These are phyloP conservation scores for Phialophora chinensis DNA, from an alignment of 2,329 filamentous ascomycete genomes.

Conservation along the genomic window DNA sequence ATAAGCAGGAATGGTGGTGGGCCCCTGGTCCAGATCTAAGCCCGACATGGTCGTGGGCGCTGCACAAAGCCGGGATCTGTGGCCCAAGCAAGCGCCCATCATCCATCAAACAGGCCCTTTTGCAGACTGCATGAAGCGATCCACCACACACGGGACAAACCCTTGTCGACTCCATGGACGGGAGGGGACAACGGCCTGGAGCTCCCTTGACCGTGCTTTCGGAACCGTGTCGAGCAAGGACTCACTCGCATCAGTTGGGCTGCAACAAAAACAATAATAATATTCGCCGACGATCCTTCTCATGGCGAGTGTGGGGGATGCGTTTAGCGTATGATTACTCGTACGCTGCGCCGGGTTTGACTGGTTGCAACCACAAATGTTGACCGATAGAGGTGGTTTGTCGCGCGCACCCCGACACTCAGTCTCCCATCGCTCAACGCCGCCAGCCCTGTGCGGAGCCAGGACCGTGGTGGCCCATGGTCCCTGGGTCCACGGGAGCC, in stretches of 20 bases:
- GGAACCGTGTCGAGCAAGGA: neutral
- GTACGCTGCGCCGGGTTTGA: too few species aligned
- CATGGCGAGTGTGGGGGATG: neutral
- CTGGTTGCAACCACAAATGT: neutral
- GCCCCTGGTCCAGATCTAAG: neutral
- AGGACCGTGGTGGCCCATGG: neutral
- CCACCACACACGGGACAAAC: conserved; percentile 23
- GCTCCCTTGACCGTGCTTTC: conserved; percentile 21
- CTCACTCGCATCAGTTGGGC: neutral
- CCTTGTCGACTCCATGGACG: conserved; percentile 3
- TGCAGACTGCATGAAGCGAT: conserved; percentile 6
- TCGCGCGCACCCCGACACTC: neutral
- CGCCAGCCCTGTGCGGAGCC: conserved; percentile 17
- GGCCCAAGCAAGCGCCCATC: conserved; percentile 8
- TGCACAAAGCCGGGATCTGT: neutral
- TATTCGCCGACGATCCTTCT: conserved; percentile 4
- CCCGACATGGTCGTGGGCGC: conserved; percentile 7
- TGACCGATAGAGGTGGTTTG: neutral
- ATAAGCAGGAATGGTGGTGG: conserved; percentile 26
- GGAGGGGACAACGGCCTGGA: neutral
- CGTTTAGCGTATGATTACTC: neutral
- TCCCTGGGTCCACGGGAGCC: neutral
- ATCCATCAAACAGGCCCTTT: conserved; percentile 11
- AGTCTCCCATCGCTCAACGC: neutral
- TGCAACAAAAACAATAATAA: neutral